Percentiles rank a stretch among this genome's conserved stretches.
Conservation (phyloP, 768 basidiomycete genomes). For the Hericium erinaceus region DNA sequence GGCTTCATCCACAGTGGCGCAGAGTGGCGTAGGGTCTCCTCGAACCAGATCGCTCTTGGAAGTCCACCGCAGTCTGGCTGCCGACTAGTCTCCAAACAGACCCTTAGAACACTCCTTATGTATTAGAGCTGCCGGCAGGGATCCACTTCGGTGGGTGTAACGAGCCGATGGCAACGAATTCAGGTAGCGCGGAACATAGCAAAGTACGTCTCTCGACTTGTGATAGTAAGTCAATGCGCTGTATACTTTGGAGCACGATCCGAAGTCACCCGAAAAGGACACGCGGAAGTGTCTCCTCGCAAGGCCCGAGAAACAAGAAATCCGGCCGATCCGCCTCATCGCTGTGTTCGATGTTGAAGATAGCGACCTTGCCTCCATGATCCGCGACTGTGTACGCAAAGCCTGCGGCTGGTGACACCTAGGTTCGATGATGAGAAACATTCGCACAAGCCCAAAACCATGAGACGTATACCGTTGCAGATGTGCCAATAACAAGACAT, state of each 20-base stretch:
- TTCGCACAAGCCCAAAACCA: not conserved
- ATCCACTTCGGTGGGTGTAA: slow-evolving; percentile 11
- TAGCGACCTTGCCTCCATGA: slow-evolving; percentile 26
- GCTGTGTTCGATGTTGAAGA: slow-evolving; percentile 26
- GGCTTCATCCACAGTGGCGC: slow-evolving; percentile 17
- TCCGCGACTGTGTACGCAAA: slow-evolving; percentile 18
- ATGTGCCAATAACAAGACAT: slow-evolving; percentile 31
- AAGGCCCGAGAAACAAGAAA: slow-evolving; percentile 41
- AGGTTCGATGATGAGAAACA: not conserved
- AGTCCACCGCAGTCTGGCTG: slow-evolving; percentile 20
- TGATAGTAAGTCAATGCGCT: slow-evolving; percentile 9
- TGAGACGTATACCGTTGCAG: slow-evolving; percentile 15
- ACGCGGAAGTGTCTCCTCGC: slow-evolving; percentile 33
- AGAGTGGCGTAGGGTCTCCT: slow-evolving; percentile 23
- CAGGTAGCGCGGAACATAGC: slow-evolving; percentile 34
- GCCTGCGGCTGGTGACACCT: slow-evolving; percentile 26
- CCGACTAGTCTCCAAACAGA: slow-evolving; percentile 21
- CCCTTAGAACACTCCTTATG: too few relatives aligned
- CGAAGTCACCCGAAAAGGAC: too few relatives aligned
- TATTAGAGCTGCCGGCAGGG: slow-evolving; percentile 15
- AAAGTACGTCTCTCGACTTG: slow-evolving; percentile 37
- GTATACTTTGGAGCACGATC: too few relatives aligned
- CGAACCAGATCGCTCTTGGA: slow-evolving; percentile 33
- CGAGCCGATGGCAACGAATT: slow-evolving; percentile 5
- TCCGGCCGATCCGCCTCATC: slow-evolving; percentile 33